These are phyloP conservation scores for Dittrichia graveolens DNA, from an alignment of 129 eudicot species.

Conservation along the genomic window DNA sequence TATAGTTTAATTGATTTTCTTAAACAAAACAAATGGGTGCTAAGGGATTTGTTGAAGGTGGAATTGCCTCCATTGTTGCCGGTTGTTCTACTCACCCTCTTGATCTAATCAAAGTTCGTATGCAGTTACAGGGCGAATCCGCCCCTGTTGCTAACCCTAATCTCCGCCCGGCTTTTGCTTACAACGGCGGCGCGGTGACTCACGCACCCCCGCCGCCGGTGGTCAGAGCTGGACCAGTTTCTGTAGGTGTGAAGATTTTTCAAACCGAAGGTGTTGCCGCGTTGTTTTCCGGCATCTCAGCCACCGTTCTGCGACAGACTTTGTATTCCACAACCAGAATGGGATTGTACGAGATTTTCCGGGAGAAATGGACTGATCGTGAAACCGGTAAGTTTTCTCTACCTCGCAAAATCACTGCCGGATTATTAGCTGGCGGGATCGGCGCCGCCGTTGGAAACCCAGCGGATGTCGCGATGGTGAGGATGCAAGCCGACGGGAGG, in stretches of 20 bases:
- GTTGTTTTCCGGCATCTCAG: slow-evolving; percentile 78
- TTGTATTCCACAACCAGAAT: slow-evolving; percentile 80
- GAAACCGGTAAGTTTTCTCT: slow-evolving; percentile 46
- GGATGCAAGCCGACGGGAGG: slow-evolving; percentile 89
- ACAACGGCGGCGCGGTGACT: slow-evolving; percentile 26
- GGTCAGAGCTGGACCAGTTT: slow-evolving; percentile 46
- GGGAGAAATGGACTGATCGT: slow-evolving; percentile 60
- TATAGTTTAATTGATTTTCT: background rate
- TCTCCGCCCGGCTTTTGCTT: slow-evolving; percentile 58
- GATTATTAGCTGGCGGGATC: slow-evolving; percentile 67
- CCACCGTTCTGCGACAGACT: slow-evolving; percentile 75
- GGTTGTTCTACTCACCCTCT: slow-evolving; percentile 84
- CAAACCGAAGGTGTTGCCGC: slow-evolving; percentile 67
- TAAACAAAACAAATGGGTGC: slow-evolving; percentile 45
- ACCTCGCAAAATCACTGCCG: slow-evolving; percentile 54
- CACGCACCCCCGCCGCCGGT: slow-evolving; percentile 34
- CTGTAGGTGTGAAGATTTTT: slow-evolving; percentile 58
- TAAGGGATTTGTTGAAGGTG: slow-evolving; percentile 77
- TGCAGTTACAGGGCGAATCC: slow-evolving; percentile 78
- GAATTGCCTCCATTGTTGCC: slow-evolving; percentile 75
- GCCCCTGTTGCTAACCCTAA: slow-evolving; percentile 18
- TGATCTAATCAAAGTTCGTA: slow-evolving; percentile 75
- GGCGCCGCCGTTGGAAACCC: slow-evolving; percentile 91
- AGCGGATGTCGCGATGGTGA: slow-evolving; percentile 85
- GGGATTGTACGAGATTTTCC: slow-evolving; percentile 77